Conservation (phyloP, 257 asterid genomes). For the Solanum sejunctum region DNA sequence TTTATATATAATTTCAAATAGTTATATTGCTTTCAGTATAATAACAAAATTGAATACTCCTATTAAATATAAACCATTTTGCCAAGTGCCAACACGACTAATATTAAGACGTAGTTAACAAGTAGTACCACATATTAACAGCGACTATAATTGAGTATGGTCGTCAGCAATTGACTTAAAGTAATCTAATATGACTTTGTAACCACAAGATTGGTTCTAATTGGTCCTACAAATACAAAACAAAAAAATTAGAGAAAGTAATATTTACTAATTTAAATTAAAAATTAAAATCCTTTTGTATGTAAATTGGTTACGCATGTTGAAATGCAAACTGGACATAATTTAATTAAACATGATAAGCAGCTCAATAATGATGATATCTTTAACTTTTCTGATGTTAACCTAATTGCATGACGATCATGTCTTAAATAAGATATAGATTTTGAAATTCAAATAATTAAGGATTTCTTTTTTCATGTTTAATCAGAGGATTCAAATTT, state of each 20-base stretch:
- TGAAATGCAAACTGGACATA: background rate
- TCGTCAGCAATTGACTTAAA: background rate
- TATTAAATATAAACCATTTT: background rate
- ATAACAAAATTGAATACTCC: background rate
- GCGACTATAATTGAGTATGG: background rate
- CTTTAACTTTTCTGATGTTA: background rate
- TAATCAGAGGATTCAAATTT: fast-evolving
- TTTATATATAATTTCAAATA: background rate
- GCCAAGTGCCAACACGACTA: background rate
- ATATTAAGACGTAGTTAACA: background rate
- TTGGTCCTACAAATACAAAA: background rate
- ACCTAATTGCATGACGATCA: background rate
- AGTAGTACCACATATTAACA: background rate
- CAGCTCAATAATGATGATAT: background rate
- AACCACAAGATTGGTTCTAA: background rate
- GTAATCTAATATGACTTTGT: background rate
- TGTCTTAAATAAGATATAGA: background rate
- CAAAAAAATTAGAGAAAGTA: background rate
- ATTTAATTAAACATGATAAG: background rate
- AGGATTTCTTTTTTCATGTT: background rate
- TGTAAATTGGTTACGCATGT: background rate
- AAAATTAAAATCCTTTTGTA: background rate
- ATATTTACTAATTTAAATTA: background rate
- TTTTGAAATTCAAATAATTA: background rate
- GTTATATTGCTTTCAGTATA: background rate